Base-by-base conservation (phyloP, 2,329 filamentous ascomycete species). In the Aspergillus japonicus region DNA sequence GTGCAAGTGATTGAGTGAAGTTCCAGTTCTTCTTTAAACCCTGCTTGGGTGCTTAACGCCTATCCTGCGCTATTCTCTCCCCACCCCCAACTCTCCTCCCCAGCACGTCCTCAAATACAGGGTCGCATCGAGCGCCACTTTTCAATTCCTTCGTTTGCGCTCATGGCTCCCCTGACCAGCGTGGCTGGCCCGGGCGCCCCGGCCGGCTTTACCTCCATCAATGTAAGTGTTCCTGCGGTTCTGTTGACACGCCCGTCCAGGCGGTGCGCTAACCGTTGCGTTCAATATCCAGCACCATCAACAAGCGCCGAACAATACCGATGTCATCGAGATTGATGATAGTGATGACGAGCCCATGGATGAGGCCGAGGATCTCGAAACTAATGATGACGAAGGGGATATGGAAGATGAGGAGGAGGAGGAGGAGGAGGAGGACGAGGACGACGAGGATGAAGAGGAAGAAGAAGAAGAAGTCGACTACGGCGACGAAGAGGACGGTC, bases 111-210 rank as follows among this genome's bases (percentile, higher is more conserved):
- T 5, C 11, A 10, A 16, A 5, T 7, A 7, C 16, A 44, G 39
- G 16, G 39, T 44, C 39, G 29, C 33, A 26, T 33, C 53, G 19
- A 44, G 53, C 14, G 14, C 21, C 10, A 47, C 21, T 26, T 48
- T 35, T 14, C 50, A 50, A 19, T 39, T 35, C 7, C 21, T 29
- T 44, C 50, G 35, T n/a, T 57, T 58, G 29, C 47, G 47, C 50
- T 50, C 50, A 79, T 79, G 77, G 75, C 77, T 59, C 77, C 77
- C 35, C 66, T 76, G 24, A 76, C 74, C 42, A 68, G 73, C 53
- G 70, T 74, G 24, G 69, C 72, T 26, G 70, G 66, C 53, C 65
- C 73, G 48, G 54, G 62, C 56, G 60, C 57, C 55, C 53, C 56
- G 52, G 59, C 66, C 23, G 64, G 62, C 23, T 71, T 71, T 62